phyloP scores from a whole-genome alignment of 2,329 filamentous ascomycete species.

The Dactylellina cionopaga region DNA sequence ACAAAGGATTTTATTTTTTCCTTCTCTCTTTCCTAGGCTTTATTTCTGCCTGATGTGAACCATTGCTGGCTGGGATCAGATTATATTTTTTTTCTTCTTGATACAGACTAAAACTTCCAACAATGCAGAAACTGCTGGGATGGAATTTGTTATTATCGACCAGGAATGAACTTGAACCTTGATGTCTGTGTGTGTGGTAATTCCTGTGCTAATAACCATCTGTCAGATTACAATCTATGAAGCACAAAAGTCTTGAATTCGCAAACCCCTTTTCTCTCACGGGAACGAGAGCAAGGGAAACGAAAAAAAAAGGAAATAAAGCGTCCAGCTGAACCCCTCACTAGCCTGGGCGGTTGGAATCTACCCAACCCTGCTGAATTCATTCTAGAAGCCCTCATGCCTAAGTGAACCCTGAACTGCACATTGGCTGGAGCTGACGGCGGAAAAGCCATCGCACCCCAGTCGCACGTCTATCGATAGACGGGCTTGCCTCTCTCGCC shows the following conservation, averaged over 20 bases:
- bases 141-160: slow-evolving; percentile 43
- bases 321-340: slow-evolving; percentile 17
- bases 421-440: slow-evolving; percentile 23
- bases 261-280: slow-evolving; percentile 26
- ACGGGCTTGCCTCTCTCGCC: neutral
- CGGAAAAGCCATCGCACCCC: slow-evolving; percentile 26
- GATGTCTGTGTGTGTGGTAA: neutral
- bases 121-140: slow-evolving; percentile 17
- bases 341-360: slow-evolving; percentile 33
- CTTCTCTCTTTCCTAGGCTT: neutral
- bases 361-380: slow-evolving; percentile 7
- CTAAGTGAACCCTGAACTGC: neutral
- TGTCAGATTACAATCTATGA: too few relatives aligned
- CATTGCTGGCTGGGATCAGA: too few relatives aligned
- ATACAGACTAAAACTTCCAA: slow-evolving; percentile 4
- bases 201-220: slow-evolving; percentile 10
- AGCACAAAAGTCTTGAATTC: too few relatives aligned
- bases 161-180: slow-evolving; percentile 18
- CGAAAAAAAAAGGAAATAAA: too few relatives aligned
- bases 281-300: too few relatives aligned
- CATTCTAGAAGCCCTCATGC: slow-evolving; percentile 34
- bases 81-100: too few relatives aligned
- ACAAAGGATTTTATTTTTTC: neutral
- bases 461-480: slow-evolving; percentile 30
- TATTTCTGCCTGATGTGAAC: slow-evolving; percentile 16